These are phyloP conservation scores for Postia placenta DNA, from an alignment of 768 basidiomycete species.

Conservation along the genomic window DNA sequence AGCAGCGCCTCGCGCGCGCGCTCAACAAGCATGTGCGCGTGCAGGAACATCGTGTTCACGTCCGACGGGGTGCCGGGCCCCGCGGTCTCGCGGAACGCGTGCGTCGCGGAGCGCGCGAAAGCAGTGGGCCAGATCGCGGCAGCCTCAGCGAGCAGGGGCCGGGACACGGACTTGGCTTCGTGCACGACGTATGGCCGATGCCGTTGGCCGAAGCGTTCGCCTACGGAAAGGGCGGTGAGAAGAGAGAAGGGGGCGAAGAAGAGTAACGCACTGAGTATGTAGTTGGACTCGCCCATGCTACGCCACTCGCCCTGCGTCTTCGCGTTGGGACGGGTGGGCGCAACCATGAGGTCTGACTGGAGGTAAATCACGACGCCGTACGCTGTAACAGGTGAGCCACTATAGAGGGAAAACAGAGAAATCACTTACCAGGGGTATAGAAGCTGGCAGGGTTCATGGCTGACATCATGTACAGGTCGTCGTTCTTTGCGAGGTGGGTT, in stretches of 20 bases:
- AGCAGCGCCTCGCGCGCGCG: slow-evolving; percentile 31
- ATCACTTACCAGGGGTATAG: slow-evolving; percentile 22
- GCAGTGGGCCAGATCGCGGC: slow-evolving; percentile 24
- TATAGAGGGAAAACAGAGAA: neutral
- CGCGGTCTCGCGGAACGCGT: slow-evolving; percentile 27
- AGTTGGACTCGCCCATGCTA: slow-evolving; percentile 29
- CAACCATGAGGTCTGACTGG: slow-evolving; percentile 27
- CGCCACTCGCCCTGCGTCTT: slow-evolving; percentile 31
- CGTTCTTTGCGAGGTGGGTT: slow-evolving; percentile 23
- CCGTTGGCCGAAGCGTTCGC: slow-evolving; percentile 32
- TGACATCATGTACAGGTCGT: slow-evolving; percentile 33
- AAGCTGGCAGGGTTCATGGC: slow-evolving; percentile 26
- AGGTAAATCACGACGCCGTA: slow-evolving; percentile 35
- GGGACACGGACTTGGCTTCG: slow-evolving; percentile 30
- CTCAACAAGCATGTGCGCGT: slow-evolving; percentile 28
- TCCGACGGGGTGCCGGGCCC: slow-evolving; percentile 21
- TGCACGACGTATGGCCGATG: slow-evolving; percentile 35
- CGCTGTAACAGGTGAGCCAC: slow-evolving; percentile 9
- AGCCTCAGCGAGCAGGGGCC: slow-evolving; percentile 29
- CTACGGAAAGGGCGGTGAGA: slow-evolving; percentile 7
- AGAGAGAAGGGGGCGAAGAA: neutral
- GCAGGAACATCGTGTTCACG: slow-evolving; percentile 28
- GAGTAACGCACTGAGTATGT: slow-evolving; percentile 25
- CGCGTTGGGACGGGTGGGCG: slow-evolving; percentile 14
- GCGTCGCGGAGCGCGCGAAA: slow-evolving; percentile 24